Evolutionary conservation across 2,329 filamentous ascomycete genomes (phyloP).

Genomic region (Apiospora kogelbergensis): DNA sequence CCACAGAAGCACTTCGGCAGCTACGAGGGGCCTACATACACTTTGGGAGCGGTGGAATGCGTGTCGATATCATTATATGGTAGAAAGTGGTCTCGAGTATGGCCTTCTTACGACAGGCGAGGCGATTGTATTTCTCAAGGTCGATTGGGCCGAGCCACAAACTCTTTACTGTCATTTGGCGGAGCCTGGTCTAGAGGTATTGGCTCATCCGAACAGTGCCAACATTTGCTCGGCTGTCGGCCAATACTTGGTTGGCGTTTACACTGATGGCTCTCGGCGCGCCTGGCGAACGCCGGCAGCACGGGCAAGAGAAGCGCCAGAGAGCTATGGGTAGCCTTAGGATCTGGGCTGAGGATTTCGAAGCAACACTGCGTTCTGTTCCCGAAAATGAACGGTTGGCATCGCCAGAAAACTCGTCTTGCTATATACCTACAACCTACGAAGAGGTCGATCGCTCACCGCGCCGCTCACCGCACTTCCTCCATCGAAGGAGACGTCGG

Average conservation of each 20-base stretch:
- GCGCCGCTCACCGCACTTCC: too few species aligned
- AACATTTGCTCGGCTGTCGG: conserved; percentile 26
- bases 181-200: conserved; percentile 26
- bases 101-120: conserved; percentile 43
- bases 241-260: conserved; percentile 32
- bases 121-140: conserved; percentile 42
- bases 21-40: too few species aligned
- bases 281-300: conserved; percentile 34
- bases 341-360: conserved; percentile 26
- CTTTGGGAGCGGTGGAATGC: too few species aligned
- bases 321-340: conserved; percentile 11
- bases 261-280: conserved; percentile 29
- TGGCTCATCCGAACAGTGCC: conserved; percentile 20
- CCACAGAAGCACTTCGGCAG: too few species aligned
- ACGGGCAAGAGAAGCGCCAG: too few species aligned
- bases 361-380: conserved; percentile 23
- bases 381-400: conserved; percentile 24
- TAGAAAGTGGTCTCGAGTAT: conserved; percentile 43
- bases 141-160: conserved; percentile 27
- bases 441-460: too few species aligned
- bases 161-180: conserved; percentile 33
- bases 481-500: background rate
- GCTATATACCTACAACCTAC: conserved; percentile 21
- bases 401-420: conserved; percentile 18
- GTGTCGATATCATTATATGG: conserved; percentile 54